Percentiles rank a stretch among this genome's conserved stretches.
Conservation (phyloP, 225 moss, liverwort and hornwort species). For the Pleurozium schreberi region DNA sequence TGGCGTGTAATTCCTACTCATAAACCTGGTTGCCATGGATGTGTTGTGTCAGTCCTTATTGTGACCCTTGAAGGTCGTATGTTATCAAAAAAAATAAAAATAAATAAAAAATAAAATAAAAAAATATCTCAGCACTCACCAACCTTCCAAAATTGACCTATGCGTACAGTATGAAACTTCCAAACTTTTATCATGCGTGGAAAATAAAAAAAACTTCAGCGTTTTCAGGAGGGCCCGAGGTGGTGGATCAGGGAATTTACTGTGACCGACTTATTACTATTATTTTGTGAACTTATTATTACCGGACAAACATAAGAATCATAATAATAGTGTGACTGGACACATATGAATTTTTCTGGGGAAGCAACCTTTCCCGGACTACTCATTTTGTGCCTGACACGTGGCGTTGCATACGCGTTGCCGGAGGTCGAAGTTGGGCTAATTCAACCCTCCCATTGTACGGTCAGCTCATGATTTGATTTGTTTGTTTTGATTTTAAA, state of each 20-base stretch:
- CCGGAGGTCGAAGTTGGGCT: not conserved
- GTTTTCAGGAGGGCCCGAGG: no score
- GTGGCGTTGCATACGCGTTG: not conserved
- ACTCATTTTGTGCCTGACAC: not conserved
- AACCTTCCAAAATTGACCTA: no score
- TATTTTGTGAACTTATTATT: not conserved
- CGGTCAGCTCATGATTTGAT: not conserved
- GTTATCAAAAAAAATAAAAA: no score
- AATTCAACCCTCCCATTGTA: not conserved
- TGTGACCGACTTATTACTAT: not conserved
- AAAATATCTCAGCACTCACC: no score
- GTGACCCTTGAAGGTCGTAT: no score
- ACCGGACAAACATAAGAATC: not conserved
- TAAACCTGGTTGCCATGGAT: no score
- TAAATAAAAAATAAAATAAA: no score
- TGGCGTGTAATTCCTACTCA: no score
- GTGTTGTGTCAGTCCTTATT: no score
- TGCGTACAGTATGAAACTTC: no score
- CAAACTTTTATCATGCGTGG: no score
- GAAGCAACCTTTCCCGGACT: not conserved
- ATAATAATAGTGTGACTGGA: not conserved
- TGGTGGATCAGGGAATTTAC: not conserved
- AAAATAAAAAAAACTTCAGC: no score
- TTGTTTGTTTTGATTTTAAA: not conserved
- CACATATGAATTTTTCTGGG: not conserved